Evolutionary conservation across 371 early-diverging fungal species (phyloP), one percentile per base, ranked within the genome.

Genomic region (Mortierella sp.): DNA sequence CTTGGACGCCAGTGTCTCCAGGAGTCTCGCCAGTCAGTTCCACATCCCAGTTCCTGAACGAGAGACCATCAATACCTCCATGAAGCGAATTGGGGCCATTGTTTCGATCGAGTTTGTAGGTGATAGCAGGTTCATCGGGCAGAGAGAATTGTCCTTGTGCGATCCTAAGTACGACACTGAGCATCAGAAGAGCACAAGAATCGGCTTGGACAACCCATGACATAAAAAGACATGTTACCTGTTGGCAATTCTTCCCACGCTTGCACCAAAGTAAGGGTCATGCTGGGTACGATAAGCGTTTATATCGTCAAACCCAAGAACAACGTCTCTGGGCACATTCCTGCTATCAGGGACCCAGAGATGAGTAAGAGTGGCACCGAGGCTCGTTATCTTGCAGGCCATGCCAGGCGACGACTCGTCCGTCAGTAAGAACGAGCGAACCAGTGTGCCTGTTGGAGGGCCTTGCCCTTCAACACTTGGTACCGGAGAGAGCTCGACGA

Each of bases 71-170:
- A 7, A 68, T 49, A 18, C 85, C 86, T 26, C 86, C 84, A 48
- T 86, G 87, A 28, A 89, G 84, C 0, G 61, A 55, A 61, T 87
- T 85, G 24, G 82, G 81, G 0, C 84, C 83, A 49, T 85, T 82
- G 71, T 87, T 86, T 47, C 58, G 60, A 51, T 71, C 67, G 19
- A 87, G 80, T 0, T 49, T 27, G 72, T 84, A 86, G 9, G 64
- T 51, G 2, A 28, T 58, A 21, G 63, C 66, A 50, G 81, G 72
- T 27, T 68, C 24, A 7, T 48, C 54, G 4, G 74, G 68, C 16
- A 85, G 64, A 5, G 61, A 23, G 59, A 86, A 87, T 30, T 55
- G 31, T 12, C 81, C 89, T 7, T 79, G 42, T 2, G 79, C 83
- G 28, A 83, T 86, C 31, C 87, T 83, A 56, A 12, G n/a, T 23